A percentile compares a stretch with the other conserved stretches of the same genome.
Evolutionary conservation across 352 stramenopile species (phyloP).

Genomic region (Detonula confervacea): DNA sequence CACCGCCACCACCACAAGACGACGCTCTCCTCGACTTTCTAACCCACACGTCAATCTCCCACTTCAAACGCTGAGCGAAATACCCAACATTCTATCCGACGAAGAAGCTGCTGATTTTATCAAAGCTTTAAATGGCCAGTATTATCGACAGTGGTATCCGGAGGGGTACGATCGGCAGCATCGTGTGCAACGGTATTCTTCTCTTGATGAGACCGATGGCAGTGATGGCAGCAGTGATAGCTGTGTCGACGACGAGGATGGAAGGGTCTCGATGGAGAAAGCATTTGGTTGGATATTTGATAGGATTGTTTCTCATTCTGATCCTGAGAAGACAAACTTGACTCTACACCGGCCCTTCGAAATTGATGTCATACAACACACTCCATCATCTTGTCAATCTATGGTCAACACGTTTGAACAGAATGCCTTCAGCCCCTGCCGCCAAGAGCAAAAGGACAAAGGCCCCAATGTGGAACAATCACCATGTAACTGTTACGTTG

Average conservation of each 20-base stretch:
- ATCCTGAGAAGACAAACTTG: conserved; percentile 8
- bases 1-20: background rate
- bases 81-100: conserved; percentile 52
- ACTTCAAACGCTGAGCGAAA: conserved; percentile 33
- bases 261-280: conserved; percentile 30
- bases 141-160: conserved; percentile 46
- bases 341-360: conserved; percentile 31
- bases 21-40: conserved; percentile 2
- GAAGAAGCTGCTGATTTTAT: conserved; percentile 58
- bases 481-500: conserved; percentile 63
- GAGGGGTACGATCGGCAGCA: conserved; percentile 59
- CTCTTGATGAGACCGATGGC: conserved; percentile 10
- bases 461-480: background rate
- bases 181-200: conserved; percentile 55
- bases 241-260: background rate
- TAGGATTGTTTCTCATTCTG: conserved; percentile 40
- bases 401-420: conserved; percentile 74
- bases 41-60: conserved; percentile 28
- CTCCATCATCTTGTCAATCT: conserved; percentile 35
- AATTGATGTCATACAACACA: conserved; percentile 52
- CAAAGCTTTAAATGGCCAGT: conserved; percentile 47
- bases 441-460: conserved; percentile 1
- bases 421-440: conserved; percentile 26
- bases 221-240: background rate
- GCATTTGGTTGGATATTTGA: conserved; percentile 58